Evolutionary conservation across 1,284 basidiomycete genomes (phyloP), one percentile per base, ranked within the genome.

Genomic region (Sporisorium exsertum): DNA sequence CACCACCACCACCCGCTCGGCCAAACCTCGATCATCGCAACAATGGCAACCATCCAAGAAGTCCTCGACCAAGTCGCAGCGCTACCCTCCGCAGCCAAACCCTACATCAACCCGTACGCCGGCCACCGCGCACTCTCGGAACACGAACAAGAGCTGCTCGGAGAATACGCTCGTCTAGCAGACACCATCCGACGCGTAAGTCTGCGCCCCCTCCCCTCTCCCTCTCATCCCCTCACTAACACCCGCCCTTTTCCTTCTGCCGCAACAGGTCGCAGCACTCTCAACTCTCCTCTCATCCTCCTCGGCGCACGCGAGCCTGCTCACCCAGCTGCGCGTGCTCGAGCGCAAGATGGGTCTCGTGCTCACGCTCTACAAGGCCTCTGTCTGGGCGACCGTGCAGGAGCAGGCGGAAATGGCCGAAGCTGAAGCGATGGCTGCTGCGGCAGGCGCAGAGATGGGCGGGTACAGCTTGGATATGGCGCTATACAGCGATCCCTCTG

Each of bases 321-420:
- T 98, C n/a, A 88, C 89, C 46, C 91, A 92, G 62, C 86, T 99
- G 45, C 89, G 95, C 45, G 89, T 91, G 1, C 87, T 98, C 49
- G 96, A 98, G 86, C 91, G 92, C 84, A 97, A 97, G 86, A 95
- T 98, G 92, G 94, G 94, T 7, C 88, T 99, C 42, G 82, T 84
- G n/a, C 76, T 84, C 18, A 72, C 74, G 2, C 86, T 96, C 92
- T 96, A 94, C 89, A 94, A 95, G 87, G 94, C 94, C 0, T 94
- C 94, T 16, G 94, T 97, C 0, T 97, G 94, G 94, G 93, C 92
- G 10, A 92, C 95, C 51, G 92, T 97, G 81, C 93, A 94, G 84
- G 93, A 96, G 77, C 92, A 93, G 77, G 89, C 91, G 59, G 88
- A 88, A 40, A 87, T 87, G 45, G 89, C 90, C 33, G 86, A 88